These are phyloP conservation scores for Meyerozyma smithsonii DNA, from an alignment of 1,139 yeast genomes.

Conservation along the genomic window DNA sequence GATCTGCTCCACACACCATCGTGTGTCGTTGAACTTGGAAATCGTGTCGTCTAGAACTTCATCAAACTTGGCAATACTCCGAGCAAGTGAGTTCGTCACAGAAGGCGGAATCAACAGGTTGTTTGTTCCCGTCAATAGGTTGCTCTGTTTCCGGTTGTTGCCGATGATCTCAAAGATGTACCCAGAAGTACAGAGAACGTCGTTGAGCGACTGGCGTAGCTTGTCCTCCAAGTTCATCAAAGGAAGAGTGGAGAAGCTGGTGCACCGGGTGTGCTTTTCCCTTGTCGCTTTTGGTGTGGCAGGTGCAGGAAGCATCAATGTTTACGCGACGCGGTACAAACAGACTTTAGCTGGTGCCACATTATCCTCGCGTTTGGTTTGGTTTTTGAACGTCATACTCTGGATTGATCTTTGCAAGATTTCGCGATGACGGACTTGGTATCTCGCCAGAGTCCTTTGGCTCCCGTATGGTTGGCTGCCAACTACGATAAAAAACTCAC, in stretches of 20 bases:
- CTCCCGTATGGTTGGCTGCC: slow-evolving; percentile 92
- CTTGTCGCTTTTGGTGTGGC: no score
- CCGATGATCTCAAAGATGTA: slow-evolving; percentile 42
- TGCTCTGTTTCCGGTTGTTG: slow-evolving; percentile 39
- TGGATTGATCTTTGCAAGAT: background rate
- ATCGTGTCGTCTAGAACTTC: slow-evolving; percentile 42
- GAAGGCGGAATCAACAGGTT: slow-evolving; percentile 40
- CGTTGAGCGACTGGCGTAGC: slow-evolving; percentile 37
- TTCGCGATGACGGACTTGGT: slow-evolving; percentile 22
- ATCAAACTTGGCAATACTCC: slow-evolving; percentile 36
- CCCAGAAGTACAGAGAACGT: slow-evolving; percentile 40
- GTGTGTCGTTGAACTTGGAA: slow-evolving; percentile 40
- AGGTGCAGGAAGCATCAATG: background rate
- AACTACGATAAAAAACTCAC: slow-evolving; percentile 78
- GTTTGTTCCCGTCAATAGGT: slow-evolving; percentile 40
- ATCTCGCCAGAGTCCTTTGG: slow-evolving; percentile 75
- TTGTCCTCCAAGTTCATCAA: slow-evolving; percentile 40
- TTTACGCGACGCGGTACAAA: slow-evolving; percentile 1
- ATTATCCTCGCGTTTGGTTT: background rate
- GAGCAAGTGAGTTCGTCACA: slow-evolving; percentile 36
- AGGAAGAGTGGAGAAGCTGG: background rate
- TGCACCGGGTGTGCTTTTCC: no score
- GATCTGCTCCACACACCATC: slow-evolving; percentile 45
- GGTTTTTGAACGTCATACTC: no score
- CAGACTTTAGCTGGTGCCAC: background rate